Base-by-base conservation (phyloP, 352 stramenopile genomes). In the Pythium pyrilobum region DNA sequence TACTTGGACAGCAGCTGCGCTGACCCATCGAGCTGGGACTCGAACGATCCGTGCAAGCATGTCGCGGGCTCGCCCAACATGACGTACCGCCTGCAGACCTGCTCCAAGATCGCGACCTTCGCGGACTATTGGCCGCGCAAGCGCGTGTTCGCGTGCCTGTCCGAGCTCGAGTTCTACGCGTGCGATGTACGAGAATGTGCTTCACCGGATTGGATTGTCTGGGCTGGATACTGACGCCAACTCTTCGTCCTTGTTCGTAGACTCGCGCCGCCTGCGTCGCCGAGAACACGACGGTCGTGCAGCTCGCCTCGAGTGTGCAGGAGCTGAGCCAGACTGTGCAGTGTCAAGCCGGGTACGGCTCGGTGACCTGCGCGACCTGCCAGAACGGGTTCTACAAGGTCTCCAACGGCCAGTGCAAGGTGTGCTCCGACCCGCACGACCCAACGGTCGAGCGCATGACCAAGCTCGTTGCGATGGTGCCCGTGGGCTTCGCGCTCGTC, bases 141-240 rank as follows among this genome's bases (percentile, higher is more conserved):
- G 27, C 66, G 80, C 13, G 65, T 90, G 12, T 90, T 79, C 51
- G 69, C 73, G 11, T 90, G 80, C 16, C 53, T 87, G 3, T 78
- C 77, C 8, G 52, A 62, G 7, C 68, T 72, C 16, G 77, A 87
- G 51, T 87, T 80, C 25, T 90, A 88, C 32, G 15, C 47, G 0
- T 90, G 80, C 37, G 69, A 82, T 46, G 78, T 89, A 74, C 53
- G 73, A 2, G 18, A 20, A 15, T 15, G 62, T 1, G 5, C 20
- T 12, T 18, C 12, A 31, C 24, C 5, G 7, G 15, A 12, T 27
- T 25, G 4, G 6, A 24, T 15, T 45, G 29, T 5, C 21, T 48
- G 16, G 2, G n/a, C 24, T 39, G 5, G 13, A 43, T 29, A 15
- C 15, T 37, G 18, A 28, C 36, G 7, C 12, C 48, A 27, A 16